A percentile compares a stretch with the other conserved stretches of the same genome.
Evolutionary conservation across 495 filamentous ascomycete genomes (phyloP).

Genomic region (Glutinoglossum americanum): DNA sequence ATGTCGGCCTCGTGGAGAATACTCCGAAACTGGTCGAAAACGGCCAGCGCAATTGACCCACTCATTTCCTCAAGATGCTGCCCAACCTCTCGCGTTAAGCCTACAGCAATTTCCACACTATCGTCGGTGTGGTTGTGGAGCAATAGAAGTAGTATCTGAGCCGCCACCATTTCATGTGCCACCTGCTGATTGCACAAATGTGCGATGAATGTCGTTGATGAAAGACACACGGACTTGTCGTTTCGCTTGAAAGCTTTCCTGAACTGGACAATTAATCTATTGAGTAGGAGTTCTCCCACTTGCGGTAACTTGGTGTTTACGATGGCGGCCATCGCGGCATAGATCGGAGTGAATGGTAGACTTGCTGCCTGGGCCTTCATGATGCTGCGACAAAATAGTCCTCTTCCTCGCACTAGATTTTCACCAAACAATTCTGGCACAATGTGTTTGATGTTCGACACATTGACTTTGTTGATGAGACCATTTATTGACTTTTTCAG

Average conservation of each 20-base stretch:
- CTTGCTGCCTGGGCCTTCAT: constrained; percentile 97
- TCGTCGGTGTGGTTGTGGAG: constrained; percentile 91
- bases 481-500: constrained; percentile 98
- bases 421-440: constrained; percentile 88
- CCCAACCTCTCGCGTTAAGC: constrained; percentile 73
- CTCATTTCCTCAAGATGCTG: constrained; percentile 91
- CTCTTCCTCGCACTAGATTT: constrained; percentile 77
- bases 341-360: constrained; percentile 87
- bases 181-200: constrained; percentile 92
- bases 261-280: constrained; percentile 76
- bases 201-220: constrained; percentile 80
- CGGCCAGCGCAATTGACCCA: constrained; percentile 55
- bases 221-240: constrained; percentile 85
- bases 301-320: constrained; percentile 94
- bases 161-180: constrained; percentile 76
- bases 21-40: constrained; percentile 87
- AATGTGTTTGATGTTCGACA: constrained; percentile 91
- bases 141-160: constrained; percentile 72
- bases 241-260: constrained; percentile 90
- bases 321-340: constrained; percentile 84
- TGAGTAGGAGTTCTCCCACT: constrained; percentile 77
- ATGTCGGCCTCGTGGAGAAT: constrained; percentile 92
- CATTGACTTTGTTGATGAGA: constrained; percentile 95
- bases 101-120: constrained; percentile 93
- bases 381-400: constrained; percentile 81